phyloP scores from a whole-genome alignment of 805 yeast species.

The Vanderwaltozyma polyspora region DNA sequence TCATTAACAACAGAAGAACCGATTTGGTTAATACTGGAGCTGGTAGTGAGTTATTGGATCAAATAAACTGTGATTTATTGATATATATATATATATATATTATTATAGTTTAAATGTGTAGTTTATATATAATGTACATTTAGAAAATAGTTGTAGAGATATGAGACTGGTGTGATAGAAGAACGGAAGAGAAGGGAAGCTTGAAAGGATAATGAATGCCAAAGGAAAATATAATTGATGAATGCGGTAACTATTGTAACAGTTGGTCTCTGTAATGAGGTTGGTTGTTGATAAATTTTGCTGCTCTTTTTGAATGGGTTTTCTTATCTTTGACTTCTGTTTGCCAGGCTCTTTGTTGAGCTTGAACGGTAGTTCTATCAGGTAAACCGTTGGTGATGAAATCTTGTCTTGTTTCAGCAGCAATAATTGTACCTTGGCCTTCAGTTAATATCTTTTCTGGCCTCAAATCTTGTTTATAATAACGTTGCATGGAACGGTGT shows the following conservation, averaged over 20 bases:
- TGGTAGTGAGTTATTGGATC: no score
- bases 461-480: conserved; percentile 61
- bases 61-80: no score
- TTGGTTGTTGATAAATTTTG: conserved; percentile 77
- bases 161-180: no score
- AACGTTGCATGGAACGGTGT: conserved; percentile 71
- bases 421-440: conserved; percentile 76
- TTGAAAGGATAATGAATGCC: no score
- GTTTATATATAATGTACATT: no score
- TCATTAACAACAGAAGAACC: no score
- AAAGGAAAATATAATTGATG: no score
- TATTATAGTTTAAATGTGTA: no score
- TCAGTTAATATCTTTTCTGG: conserved; percentile 52
- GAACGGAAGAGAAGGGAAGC: no score
- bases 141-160: no score
- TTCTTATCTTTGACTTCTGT: conserved; percentile 42
- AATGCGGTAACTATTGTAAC: conserved; percentile 37
- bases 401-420: conserved; percentile 60
- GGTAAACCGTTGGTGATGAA: conserved; percentile 22
- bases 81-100: no score
- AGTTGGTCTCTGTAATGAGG: conserved; percentile 78
- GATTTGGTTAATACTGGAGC: no score
- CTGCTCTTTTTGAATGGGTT: conserved; percentile 45
- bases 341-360: conserved; percentile 62
- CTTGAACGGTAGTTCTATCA: conserved; percentile 35